Percentiles rank a stretch among this genome's conserved stretches.
Evolutionary conservation across 2,329 filamentous ascomycete species (phyloP).

Genomic region (Trichophyton rubrum): DNA sequence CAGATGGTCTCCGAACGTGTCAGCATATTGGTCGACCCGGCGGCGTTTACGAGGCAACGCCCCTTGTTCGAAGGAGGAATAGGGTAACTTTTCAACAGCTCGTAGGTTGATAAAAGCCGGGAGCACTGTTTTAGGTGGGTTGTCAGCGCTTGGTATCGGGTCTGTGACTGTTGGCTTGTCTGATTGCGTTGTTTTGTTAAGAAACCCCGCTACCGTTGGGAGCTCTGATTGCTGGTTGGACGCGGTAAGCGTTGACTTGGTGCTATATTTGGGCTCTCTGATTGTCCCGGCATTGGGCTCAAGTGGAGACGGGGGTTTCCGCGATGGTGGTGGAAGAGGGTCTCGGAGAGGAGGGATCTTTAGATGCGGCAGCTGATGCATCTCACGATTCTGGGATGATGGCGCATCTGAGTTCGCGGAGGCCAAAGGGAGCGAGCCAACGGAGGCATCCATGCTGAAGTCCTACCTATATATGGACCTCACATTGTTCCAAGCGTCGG

Average conservation of each 20-base stretch:
- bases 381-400: slow-evolving; percentile 26
- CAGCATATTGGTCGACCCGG: slow-evolving; percentile 30
- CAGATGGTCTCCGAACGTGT: slow-evolving; percentile 33
- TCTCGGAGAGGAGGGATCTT: slow-evolving; percentile 38
- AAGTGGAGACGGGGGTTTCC: slow-evolving; percentile 33
- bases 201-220: slow-evolving; percentile 25
- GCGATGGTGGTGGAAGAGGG: slow-evolving; percentile 30
- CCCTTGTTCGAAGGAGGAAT: slow-evolving; percentile 30
- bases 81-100: slow-evolving; percentile 34
- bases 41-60: slow-evolving; percentile 29
- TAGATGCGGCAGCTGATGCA: slow-evolving; percentile 28
- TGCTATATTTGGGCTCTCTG: slow-evolving; percentile 21
- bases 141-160: slow-evolving; percentile 19
- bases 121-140: slow-evolving; percentile 29
- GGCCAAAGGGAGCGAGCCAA: slow-evolving; percentile 14
- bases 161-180: slow-evolving; percentile 21
- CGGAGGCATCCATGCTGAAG: slow-evolving; percentile 8
- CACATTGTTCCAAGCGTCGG: neutral
- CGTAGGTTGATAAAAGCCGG: slow-evolving; percentile 38
- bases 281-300: slow-evolving; percentile 32
- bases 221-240: slow-evolving; percentile 26
- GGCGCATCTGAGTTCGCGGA: slow-evolving; percentile 27
- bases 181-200: slow-evolving; percentile 22
- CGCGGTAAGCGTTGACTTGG: slow-evolving; percentile 18
- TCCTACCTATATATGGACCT: neutral